These are phyloP conservation scores for Plasmodium blacklocki DNA, from an alignment of 169 alveolate species.

Conservation along the genomic window DNA sequence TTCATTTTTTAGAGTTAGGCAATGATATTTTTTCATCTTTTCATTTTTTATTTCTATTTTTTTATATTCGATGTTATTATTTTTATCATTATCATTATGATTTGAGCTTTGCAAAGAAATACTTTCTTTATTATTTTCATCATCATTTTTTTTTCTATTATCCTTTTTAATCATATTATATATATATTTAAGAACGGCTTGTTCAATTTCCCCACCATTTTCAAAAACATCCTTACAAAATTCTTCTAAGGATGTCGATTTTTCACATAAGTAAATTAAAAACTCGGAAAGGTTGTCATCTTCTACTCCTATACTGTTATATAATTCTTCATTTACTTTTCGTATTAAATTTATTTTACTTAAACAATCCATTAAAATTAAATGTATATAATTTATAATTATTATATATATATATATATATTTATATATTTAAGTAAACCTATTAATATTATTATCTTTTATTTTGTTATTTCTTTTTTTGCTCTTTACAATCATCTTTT, in stretches of 20 bases:
- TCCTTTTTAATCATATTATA: constrained; percentile 26
- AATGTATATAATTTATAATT: neutral
- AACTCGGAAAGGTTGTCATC: constrained; percentile 58
- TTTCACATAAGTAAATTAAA: constrained; percentile 41
- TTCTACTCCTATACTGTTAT: constrained; percentile 37
- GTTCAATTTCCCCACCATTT: constrained; percentile 68
- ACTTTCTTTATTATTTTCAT: constrained; percentile 5
- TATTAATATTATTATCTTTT: no score
- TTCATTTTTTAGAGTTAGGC: constrained; percentile 43
- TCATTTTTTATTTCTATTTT: constrained; percentile 52
- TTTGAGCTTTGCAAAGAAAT: neutral
- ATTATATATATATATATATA: neutral
- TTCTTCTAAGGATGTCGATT: constrained; percentile 44
- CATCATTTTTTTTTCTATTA: neutral
- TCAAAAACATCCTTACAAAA: constrained; percentile 68
- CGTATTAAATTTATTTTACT: constrained; percentile 49
- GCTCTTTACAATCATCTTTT: no score
- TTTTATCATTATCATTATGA: neutral
- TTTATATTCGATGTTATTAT: neutral
- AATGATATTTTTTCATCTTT: constrained; percentile 50
- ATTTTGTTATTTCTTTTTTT: no score
- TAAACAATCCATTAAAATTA: constrained; percentile 35
- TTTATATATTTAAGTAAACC: neutral
- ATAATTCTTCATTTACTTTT: constrained; percentile 44
- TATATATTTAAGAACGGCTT: constrained; percentile 42